Base-by-base conservation (phyloP, 1,284 basidiomycete species). In the Cryptococcus depauperatus region DNA sequence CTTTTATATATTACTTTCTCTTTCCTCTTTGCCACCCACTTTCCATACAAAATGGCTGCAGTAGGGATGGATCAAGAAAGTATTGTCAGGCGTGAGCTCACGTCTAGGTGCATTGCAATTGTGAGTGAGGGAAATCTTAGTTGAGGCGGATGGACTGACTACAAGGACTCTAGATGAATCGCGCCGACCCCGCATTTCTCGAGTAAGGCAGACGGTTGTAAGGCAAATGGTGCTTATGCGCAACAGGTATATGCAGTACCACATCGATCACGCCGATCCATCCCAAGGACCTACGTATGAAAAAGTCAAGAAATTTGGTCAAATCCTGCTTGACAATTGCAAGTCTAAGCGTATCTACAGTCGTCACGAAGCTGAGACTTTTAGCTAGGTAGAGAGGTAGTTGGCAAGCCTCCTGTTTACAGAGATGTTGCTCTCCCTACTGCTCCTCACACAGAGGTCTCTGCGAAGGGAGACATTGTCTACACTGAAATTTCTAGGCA, bases 231-330 rank as follows among this genome's bases (percentile, higher is more conserved):
- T 46, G 37, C 46, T 33, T 39, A 33, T 10, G 26, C 22, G 13
- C 26, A 69, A 37, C 64, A 76, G 67, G 6, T 97, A 95, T 74
- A 95, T 97, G 92, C 85, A 95, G 68, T 95, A 89, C 73, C 78
- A 90, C 70, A 90, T 98, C 66, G 80, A 93, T 69, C 78, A 78
- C 42, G 84, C 84, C 51, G 82, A 92, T 66, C 75, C 86, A 6
- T 77, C 76, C 39, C 84, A 84, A 61, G 92, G 95, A 40, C 85
- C 91, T 56, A 96, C 82, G 7, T 97, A 95, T 74, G 80, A 79
- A 61, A 79, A 96, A 30, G 93, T 89, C 37, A 97, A 97, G 74
- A 84, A 93, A 70, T 96, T 97, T 62, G 93, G 91, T 43, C 89
- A 95, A 67, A 85, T 92, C 68, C 79, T 98, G 44, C 84, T 98